These are phyloP conservation scores for Dendrobium catenatum DNA, from an alignment of 106 monocot genomes.

Conservation along the genomic window DNA sequence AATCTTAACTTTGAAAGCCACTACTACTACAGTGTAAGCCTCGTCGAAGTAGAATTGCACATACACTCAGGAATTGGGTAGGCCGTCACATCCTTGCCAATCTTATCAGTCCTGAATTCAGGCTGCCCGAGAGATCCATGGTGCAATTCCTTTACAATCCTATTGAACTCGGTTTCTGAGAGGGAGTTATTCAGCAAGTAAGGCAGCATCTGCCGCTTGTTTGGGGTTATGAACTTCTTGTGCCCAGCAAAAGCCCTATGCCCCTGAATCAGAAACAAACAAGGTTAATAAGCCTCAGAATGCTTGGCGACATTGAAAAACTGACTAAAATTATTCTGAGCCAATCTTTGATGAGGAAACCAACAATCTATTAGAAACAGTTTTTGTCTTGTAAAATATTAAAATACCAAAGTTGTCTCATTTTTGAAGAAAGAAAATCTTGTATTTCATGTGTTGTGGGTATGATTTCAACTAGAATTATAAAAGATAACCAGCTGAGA, in stretches of 20 bases:
- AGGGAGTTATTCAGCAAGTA: conserved; percentile 63
- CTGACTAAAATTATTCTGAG: no score
- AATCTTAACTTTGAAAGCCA: background rate
- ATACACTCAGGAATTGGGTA: conserved; percentile 78
- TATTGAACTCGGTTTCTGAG: conserved; percentile 53
- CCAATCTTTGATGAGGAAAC: no score
- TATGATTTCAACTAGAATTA: no score
- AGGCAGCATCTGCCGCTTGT: conserved; percentile 81
- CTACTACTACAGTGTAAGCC: conserved; percentile 2
- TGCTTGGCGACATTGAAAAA: no score
- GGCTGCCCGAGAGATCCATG: conserved; percentile 72
- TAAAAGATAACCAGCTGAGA: no score
- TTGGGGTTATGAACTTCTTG: conserved; percentile 78
- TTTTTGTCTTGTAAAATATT: no score
- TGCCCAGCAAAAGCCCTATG: conserved; percentile 69
- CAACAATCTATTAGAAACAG: no score
- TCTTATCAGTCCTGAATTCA: conserved; percentile 29
- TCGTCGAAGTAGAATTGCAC: conserved; percentile 46
- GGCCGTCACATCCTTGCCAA: conserved; percentile 69
- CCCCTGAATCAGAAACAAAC: conserved; percentile 30
- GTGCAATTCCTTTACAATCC: conserved; percentile 61
- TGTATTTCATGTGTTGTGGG: no score
- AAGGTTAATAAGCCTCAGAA: no score
- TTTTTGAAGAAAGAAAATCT: no score
- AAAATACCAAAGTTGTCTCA: no score